Conservation (phyloP, 192 early-diverging fungal species). For the Coemansia furcata region DNA sequence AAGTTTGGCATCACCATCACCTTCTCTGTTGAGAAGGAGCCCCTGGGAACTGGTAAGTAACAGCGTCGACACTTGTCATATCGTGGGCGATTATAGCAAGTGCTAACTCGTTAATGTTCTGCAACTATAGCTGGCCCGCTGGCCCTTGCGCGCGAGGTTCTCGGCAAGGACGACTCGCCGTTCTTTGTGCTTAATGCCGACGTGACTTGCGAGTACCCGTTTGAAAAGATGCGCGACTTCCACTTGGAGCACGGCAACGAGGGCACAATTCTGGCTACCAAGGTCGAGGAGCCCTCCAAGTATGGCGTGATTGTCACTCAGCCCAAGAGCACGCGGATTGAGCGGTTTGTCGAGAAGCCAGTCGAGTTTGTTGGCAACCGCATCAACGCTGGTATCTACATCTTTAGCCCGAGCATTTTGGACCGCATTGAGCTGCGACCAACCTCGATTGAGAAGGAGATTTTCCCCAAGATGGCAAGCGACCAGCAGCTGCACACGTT, state of each 20-base stretch:
- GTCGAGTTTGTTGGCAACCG: conserved; percentile 92
- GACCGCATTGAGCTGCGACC: conserved; percentile 92
- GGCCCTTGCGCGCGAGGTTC: conserved; percentile 89
- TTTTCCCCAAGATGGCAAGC: conserved; percentile 90
- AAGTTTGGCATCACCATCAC: conserved; percentile 90
- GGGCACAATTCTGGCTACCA: conserved; percentile 96
- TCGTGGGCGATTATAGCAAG: not conserved
- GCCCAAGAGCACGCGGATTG: conserved; percentile 68
- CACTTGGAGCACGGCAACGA: conserved; percentile 88
- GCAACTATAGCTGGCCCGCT: conserved; percentile 75
- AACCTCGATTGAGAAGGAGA: conserved; percentile 97
- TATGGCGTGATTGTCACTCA: conserved; percentile 97
- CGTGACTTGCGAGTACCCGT: conserved; percentile 99
- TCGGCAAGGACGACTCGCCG: conserved; percentile 85
- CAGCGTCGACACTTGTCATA: not conserved
- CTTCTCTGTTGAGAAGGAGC: conserved; percentile 96
- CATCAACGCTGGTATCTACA: conserved; percentile 99
- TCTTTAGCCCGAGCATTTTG: conserved; percentile 89
- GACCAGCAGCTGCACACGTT: conserved; percentile 90
- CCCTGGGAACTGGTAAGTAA: conserved; percentile 78
- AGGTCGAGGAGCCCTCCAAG: conserved; percentile 97
- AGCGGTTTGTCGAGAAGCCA: conserved; percentile 98
- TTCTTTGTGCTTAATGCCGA: conserved; percentile 99
- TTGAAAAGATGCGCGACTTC: conserved; percentile 85
- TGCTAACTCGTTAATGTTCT: not conserved